A percentile compares a stretch with the other conserved stretches of the same genome.
These are phyloP conservation scores for Cokeromyces recurvatus DNA, from an alignment of 371 early-diverging fungal genomes.

Conservation along the genomic window DNA sequence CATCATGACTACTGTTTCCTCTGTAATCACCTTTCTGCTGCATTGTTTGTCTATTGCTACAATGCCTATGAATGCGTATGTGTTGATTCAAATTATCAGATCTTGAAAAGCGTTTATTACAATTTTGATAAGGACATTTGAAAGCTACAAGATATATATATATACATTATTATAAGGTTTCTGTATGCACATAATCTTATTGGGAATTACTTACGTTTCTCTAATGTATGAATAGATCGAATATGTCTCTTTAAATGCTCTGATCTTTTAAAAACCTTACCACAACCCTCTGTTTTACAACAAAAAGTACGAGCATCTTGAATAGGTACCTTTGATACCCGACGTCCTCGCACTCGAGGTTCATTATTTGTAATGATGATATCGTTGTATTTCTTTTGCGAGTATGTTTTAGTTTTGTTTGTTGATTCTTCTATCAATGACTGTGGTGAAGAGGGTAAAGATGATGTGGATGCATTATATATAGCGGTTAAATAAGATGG, in stretches of 20 bases:
- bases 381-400: no score
- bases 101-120: conserved; percentile 19
- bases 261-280: conserved; percentile 57
- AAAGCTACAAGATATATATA: conserved; percentile 16
- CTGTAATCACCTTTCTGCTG: no score
- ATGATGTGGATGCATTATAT: no score
- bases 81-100: conserved; percentile 24
- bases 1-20: no score
- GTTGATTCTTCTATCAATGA: no score
- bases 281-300: conserved; percentile 51
- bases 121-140: conserved; percentile 15
- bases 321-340: conserved; percentile 45
- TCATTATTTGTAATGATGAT: not conserved
- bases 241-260: conserved; percentile 64
- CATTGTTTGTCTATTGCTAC: no score
- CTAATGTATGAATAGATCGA: conserved; percentile 58
- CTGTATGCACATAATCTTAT: no score
- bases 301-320: conserved; percentile 38
- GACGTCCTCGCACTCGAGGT: conserved; percentile 49
- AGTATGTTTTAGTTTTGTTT: no score
- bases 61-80: conserved; percentile 20
- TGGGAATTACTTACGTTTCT: conserved; percentile 54
- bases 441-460: no score
- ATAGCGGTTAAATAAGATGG: no score
- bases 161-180: not conserved